Conservation (phyloP, 192 early-diverging fungal genomes). For the Ambispora gerdemannii region DNA sequence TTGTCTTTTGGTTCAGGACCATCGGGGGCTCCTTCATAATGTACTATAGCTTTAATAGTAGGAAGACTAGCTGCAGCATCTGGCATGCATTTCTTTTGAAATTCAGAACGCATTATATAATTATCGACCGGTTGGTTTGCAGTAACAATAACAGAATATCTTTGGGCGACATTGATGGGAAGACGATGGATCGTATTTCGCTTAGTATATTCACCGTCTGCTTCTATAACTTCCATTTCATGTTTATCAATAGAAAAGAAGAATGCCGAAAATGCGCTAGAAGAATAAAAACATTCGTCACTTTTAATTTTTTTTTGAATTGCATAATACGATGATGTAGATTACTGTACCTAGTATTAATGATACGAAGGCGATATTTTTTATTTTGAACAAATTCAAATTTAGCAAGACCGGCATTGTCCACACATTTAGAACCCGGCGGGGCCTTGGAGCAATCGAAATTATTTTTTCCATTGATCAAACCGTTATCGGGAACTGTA, state of each 20-base stretch:
- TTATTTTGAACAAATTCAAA: conserved; percentile 35
- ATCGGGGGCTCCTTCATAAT: conserved; percentile 41
- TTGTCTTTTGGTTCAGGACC: conserved; percentile 6
- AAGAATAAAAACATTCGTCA: background rate
- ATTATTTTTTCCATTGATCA: conserved; percentile 48
- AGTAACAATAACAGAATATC: conserved; percentile 49
- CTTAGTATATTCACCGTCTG: conserved; percentile 51
- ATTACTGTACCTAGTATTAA: conserved; percentile 45
- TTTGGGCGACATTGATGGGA: conserved; percentile 46
- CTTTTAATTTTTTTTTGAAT: background rate
- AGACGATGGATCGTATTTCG: conserved; percentile 37
- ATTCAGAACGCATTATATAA: conserved; percentile 47
- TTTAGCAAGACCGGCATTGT: conserved; percentile 28
- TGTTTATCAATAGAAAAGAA: conserved; percentile 69
- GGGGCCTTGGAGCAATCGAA: conserved; percentile 39
- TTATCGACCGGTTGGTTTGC: conserved; percentile 44
- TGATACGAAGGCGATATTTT: conserved; percentile 58
- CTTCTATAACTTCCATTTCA: conserved; percentile 65
- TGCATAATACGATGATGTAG: conserved; percentile 25
- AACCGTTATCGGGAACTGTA: conserved; percentile 46
- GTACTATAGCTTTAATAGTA: conserved; percentile 36
- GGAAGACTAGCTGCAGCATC: conserved; percentile 30
- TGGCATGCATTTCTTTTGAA: conserved; percentile 39
- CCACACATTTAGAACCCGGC: conserved; percentile 22
- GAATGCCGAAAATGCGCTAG: conserved; percentile 59